A percentile compares a stretch with the other conserved stretches of the same genome.
Evolutionary conservation across 2,329 filamentous ascomycete species (phyloP).

Genomic region (Lasiodiplodia theobromae): DNA sequence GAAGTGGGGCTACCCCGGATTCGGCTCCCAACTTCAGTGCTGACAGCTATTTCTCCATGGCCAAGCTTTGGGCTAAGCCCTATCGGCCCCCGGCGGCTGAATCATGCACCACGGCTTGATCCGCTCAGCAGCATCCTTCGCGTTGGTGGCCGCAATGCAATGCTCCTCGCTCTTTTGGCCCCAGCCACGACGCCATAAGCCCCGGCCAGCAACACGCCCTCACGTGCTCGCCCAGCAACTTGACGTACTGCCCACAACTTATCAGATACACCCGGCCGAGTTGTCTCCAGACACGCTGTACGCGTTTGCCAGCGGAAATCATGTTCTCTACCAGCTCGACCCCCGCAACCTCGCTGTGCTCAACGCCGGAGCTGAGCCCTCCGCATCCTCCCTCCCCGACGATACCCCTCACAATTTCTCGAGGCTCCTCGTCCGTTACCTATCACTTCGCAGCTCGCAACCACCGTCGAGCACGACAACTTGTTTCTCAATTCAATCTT

Average conservation of each 20-base stretch:
- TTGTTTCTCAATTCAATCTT: background rate
- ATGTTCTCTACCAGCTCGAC: conserved; percentile 5
- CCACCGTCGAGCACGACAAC: conserved; percentile 6
- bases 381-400: background rate
- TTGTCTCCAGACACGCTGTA: background rate
- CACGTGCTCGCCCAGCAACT: background rate
- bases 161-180: background rate
- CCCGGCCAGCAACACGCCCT: conserved; percentile 1
- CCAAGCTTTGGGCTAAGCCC: background rate
- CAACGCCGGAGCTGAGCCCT: conserved; percentile 10
- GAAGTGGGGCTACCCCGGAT: too few species aligned
- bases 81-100: background rate
- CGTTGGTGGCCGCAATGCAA: conserved; percentile 9
- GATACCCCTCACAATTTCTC: conserved; percentile 5
- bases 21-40: background rate
- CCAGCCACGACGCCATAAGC: background rate
- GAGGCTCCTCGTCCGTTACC: background rate
- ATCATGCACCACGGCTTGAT: background rate
- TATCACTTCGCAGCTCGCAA: conserved; percentile 9
- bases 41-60: background rate
- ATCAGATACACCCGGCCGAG: conserved; percentile 12
- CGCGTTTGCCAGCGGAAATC: conserved; percentile 1
- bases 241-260: background rate
- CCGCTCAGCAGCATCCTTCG: conserved; percentile 8
- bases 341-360: conserved; percentile 8